Percentiles rank a stretch among this genome's conserved stretches.
Conservation (phyloP, 768 basidiomycete species). For the Zangia roseola region DNA sequence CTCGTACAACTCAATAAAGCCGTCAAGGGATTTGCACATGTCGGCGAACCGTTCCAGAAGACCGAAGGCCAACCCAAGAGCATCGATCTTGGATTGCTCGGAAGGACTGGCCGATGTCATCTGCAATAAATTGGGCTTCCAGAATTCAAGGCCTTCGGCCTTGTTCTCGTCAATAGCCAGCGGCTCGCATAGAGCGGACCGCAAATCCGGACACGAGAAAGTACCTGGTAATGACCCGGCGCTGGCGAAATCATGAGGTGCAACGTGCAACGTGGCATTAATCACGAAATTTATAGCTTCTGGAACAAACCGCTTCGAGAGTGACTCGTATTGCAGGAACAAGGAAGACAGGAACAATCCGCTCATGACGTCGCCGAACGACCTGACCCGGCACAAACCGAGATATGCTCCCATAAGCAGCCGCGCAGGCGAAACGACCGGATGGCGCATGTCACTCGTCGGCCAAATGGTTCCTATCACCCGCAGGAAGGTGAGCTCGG, state of each 20-base stretch:
- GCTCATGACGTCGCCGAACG: slow-evolving; percentile 70
- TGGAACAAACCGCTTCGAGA: slow-evolving; percentile 86
- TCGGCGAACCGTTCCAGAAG: slow-evolving; percentile 70
- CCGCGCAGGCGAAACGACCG: slow-evolving; percentile 82
- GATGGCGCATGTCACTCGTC: slow-evolving; percentile 91
- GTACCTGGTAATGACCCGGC: slow-evolving; percentile 55
- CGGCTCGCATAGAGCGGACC: slow-evolving; percentile 42
- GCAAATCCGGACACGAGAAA: slow-evolving; percentile 74
- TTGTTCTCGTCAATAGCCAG: slow-evolving; percentile 40
- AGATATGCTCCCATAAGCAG: slow-evolving; percentile 92
- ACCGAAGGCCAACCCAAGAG: slow-evolving; percentile 60
- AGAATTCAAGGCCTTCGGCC: slow-evolving; percentile 38
- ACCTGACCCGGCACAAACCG: slow-evolving; percentile 76
- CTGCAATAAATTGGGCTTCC: slow-evolving; percentile 46
- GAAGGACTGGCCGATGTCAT: slow-evolving; percentile 37
- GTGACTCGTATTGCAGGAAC: slow-evolving; percentile 76
- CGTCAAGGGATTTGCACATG: slow-evolving; percentile 73
- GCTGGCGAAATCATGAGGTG: slow-evolving; percentile 56
- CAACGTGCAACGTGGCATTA: slow-evolving; percentile 69
- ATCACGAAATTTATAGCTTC: slow-evolving; percentile 84
- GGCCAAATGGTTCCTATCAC: slow-evolving; percentile 85
- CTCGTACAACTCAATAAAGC: slow-evolving; percentile 82
- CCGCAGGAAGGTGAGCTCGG: slow-evolving; percentile 81
- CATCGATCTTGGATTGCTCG: slow-evolving; percentile 72
- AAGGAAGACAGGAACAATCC: slow-evolving; percentile 90